Evolutionary conservation across 1,139 yeast genomes (phyloP).

Genomic region (Debaryomyces nepalensis): DNA sequence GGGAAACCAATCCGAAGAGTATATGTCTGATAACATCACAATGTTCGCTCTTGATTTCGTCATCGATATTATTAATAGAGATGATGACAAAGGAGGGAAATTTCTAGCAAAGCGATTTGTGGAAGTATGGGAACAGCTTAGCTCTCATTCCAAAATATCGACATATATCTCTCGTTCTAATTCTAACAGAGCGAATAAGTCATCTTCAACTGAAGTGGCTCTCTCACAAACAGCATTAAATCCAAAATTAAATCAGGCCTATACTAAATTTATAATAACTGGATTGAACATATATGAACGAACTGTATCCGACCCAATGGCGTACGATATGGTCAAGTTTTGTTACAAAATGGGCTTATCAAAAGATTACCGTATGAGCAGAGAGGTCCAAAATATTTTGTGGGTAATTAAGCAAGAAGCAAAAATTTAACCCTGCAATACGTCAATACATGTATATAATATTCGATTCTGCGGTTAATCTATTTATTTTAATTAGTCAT

Average conservation of each 20-base stretch:
- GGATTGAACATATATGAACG: constrained; percentile 41
- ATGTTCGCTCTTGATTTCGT: constrained; percentile 30
- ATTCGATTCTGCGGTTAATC: constrained; percentile 1
- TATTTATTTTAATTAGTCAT: constrained; percentile 21
- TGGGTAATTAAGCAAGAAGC: constrained; percentile 32
- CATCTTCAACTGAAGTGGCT: neutral
- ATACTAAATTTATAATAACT: constrained; percentile 30
- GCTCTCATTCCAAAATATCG: constrained; percentile 6
- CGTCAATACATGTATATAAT: constrained; percentile 7
- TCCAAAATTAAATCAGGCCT: constrained; percentile 22
- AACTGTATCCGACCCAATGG: constrained; percentile 36
- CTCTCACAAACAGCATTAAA: constrained; percentile 12
- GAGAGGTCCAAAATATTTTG: constrained; percentile 35
- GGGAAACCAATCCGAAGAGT: constrained; percentile 8
- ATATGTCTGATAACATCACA: constrained; percentile 19
- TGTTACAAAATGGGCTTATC: constrained; percentile 34
- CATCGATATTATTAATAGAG: constrained; percentile 34
- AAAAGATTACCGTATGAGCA: constrained; percentile 22
- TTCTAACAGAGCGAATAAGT: neutral
- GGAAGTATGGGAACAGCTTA: constrained; percentile 37
- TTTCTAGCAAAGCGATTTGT: constrained; percentile 41
- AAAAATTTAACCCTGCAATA: neutral
- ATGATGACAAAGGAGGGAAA: constrained; percentile 29
- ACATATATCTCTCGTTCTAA: neutral
- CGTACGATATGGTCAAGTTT: constrained; percentile 34